phyloP scores from a whole-genome alignment of 2,329 filamentous ascomycete genomes.

The Whalleya microplaca region DNA sequence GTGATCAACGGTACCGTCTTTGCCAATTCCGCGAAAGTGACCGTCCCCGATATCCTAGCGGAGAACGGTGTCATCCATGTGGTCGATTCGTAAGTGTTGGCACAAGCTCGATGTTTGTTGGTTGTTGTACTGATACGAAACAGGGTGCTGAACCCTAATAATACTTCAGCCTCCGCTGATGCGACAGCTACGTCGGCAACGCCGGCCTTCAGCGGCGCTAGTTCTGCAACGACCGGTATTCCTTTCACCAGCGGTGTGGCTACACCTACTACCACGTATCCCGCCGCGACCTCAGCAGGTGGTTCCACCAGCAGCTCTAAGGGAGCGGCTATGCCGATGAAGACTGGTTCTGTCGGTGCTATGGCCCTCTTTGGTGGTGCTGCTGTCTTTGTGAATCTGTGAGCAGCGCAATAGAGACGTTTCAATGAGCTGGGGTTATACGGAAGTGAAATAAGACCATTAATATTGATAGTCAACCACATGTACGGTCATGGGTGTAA shows the following conservation, averaged over 20 bases:
- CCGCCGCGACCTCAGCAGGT: conserved; percentile 38
- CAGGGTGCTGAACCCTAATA: conserved; percentile 61
- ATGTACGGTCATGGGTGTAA: no score
- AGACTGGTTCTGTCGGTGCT: conserved; percentile 45
- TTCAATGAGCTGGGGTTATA: background rate
- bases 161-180: conserved; percentile 48
- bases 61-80: conserved; percentile 62
- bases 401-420: background rate
- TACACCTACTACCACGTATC: conserved; percentile 44
- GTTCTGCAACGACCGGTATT: conserved; percentile 46
- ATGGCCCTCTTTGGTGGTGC: conserved; percentile 34
- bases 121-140: conserved; percentile 1
- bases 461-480: background rate
- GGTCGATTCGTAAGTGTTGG: conserved; percentile 54
- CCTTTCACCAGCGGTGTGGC: conserved; percentile 61
- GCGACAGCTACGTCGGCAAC: conserved; percentile 48
- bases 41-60: conserved; percentile 52
- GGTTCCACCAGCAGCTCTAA: conserved; percentile 42
- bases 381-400: conserved; percentile 28
- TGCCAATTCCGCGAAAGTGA: conserved; percentile 55
- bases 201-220: conserved; percentile 59
- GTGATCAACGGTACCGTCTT: conserved; percentile 46
- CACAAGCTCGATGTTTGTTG: background rate
- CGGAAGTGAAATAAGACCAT: conserved; percentile 4
- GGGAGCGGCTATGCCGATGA: conserved; percentile 34